A percentile compares a stretch with the other conserved stretches of the same genome.
These are phyloP conservation scores for Kurtzmaniella quercitrusa DNA, from an alignment of 1,139 yeast genomes.

Conservation along the genomic window DNA sequence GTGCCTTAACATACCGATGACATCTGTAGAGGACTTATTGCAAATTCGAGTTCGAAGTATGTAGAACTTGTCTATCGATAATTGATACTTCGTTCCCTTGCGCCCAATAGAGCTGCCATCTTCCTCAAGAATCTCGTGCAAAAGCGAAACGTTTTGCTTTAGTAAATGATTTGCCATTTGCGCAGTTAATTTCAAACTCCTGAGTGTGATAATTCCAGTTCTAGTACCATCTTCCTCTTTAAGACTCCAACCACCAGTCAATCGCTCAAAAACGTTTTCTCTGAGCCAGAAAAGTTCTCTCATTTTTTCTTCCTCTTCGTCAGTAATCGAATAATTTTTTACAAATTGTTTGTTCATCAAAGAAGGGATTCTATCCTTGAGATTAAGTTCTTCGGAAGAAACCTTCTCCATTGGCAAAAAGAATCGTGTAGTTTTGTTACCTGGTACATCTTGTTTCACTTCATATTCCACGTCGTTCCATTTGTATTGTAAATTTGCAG, in stretches of 20 bases:
- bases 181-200: conserved; percentile 59
- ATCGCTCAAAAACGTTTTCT: conserved; percentile 51
- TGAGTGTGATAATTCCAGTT: conserved; percentile 58
- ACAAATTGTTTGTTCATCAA: conserved; percentile 70
- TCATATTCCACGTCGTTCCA: conserved; percentile 16
- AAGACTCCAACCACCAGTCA: conserved; percentile 65
- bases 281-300: conserved; percentile 79
- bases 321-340: conserved; percentile 54
- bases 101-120: conserved; percentile 5
- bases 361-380: conserved; percentile 64
- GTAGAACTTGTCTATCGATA: conserved; percentile 47
- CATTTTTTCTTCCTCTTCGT: conserved; percentile 49
- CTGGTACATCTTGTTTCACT: conserved; percentile 31
- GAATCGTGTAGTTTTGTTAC: conserved; percentile 55
- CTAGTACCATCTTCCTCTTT: conserved; percentile 22
- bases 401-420: conserved; percentile 67
- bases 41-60: conserved; percentile 41
- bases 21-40: conserved; percentile 36
- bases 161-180: conserved; percentile 49
- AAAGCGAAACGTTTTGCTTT: conserved; percentile 44
- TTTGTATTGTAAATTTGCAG: conserved; percentile 3
- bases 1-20: conserved; percentile 63
- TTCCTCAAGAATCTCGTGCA: conserved; percentile 23
- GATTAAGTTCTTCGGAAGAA: conserved; percentile 31
- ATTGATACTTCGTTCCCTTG: conserved; percentile 18